Evolutionary conservation across 2,329 filamentous ascomycete species (phyloP).

Genomic region (Hysterium pulicare): DNA sequence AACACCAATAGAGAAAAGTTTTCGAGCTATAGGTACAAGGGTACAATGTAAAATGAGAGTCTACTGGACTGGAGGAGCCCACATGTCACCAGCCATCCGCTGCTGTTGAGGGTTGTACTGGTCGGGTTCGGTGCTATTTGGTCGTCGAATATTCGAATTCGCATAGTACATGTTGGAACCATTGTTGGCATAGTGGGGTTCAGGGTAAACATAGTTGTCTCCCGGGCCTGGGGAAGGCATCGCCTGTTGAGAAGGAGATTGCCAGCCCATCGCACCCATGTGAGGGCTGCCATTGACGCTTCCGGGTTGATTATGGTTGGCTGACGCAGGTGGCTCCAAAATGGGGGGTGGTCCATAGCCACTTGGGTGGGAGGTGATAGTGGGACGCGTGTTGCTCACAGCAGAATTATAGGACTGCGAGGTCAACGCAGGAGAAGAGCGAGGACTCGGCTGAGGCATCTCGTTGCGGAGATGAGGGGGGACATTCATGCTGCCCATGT

Average conservation of each 20-base stretch:
- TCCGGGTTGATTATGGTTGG: slow-evolving; percentile 69
- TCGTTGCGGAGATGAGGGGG: slow-evolving; percentile 79
- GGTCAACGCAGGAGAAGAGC: slow-evolving; percentile 59
- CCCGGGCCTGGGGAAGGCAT: slow-evolving; percentile 67
- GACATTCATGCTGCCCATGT: slow-evolving; percentile 74
- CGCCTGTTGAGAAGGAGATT: slow-evolving; percentile 72
- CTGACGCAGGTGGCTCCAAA: slow-evolving; percentile 74
- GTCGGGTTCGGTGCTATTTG: slow-evolving; percentile 66
- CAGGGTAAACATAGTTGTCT: slow-evolving; percentile 76
- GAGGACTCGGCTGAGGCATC: slow-evolving; percentile 67
- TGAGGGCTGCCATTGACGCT: slow-evolving; percentile 85
- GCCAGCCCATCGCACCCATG: slow-evolving; percentile 78
- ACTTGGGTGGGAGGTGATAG: slow-evolving; percentile 80
- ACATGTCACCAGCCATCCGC: slow-evolving; percentile 37
- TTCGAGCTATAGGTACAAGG: slow-evolving; percentile 26
- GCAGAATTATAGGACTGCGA: slow-evolving; percentile 62
- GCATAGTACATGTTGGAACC: slow-evolving; percentile 67
- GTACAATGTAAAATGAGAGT: slow-evolving; percentile 12
- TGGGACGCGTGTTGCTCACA: slow-evolving; percentile 48
- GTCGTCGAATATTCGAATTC: slow-evolving; percentile 66
- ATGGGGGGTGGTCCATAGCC: slow-evolving; percentile 80
- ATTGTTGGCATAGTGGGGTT: slow-evolving; percentile 61
- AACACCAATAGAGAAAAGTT: slow-evolving; percentile 34
- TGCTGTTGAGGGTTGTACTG: slow-evolving; percentile 47
- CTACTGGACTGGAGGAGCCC: slow-evolving; percentile 43